Conservation (phyloP, 805 yeast genomes). For the Kodamaea jinghongensis region DNA sequence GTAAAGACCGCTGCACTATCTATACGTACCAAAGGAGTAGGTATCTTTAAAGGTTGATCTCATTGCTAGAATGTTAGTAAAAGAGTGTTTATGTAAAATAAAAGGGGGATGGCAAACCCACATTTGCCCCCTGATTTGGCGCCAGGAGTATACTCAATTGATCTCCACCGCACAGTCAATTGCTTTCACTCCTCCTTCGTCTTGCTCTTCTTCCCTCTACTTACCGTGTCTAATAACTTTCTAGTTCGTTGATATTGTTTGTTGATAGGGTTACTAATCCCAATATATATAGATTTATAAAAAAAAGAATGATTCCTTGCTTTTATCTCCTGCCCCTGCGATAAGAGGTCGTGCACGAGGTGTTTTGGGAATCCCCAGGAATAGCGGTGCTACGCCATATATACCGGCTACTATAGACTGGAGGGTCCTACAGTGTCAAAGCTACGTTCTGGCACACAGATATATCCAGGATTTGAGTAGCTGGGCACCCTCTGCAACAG, state of each 20-base stretch:
- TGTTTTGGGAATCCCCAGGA: no score
- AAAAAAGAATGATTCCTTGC: slow-evolving; percentile 5
- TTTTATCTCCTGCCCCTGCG: slow-evolving; percentile 2
- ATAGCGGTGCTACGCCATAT: no score
- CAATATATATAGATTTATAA: background rate
- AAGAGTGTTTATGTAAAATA: background rate
- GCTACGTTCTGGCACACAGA: no score
- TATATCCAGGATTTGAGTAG: no score
- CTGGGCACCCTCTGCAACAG: no score
- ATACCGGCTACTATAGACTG: no score
- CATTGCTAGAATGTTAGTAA: slow-evolving; percentile 41
- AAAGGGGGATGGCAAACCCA: background rate
- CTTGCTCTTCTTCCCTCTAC: no score
- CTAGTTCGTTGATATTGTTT: background rate
- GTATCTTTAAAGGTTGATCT: slow-evolving; percentile 94
- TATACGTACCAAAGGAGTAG: slow-evolving; percentile 79
- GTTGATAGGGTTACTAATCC: background rate
- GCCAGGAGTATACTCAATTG: no score
- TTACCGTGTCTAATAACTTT: background rate
- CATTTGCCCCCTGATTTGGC: slow-evolving; percentile 5
- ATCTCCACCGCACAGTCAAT: no score
- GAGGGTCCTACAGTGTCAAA: no score
- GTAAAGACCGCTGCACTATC: no score
- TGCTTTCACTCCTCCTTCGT: no score
- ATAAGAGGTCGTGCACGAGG: slow-evolving; percentile 7